Conservation (phyloP, 2,329 filamentous ascomycete genomes). For the Fusarium sp. region DNA sequence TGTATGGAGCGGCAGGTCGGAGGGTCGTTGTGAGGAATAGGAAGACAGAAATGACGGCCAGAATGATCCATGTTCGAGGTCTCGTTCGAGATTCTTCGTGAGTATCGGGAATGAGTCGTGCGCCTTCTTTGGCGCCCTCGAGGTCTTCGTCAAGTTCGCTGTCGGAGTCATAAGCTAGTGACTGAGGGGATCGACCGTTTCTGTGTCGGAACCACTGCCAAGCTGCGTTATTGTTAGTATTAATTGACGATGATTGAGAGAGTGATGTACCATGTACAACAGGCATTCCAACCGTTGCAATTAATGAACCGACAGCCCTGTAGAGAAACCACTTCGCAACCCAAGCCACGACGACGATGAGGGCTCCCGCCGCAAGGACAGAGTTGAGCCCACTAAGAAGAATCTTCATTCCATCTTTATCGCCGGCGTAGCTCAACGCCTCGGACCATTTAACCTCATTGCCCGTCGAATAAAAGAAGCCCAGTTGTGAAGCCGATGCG, state of each 20-base stretch:
- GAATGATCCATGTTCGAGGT: slow-evolving; percentile 17
- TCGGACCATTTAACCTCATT: slow-evolving; percentile 49
- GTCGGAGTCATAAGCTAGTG: slow-evolving; percentile 27
- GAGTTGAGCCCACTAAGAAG: slow-evolving; percentile 45
- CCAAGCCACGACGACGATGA: slow-evolving; percentile 41
- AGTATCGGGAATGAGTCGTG: slow-evolving; percentile 11
- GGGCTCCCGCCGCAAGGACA: slow-evolving; percentile 36
- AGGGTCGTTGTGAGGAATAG: slow-evolving; percentile 33
- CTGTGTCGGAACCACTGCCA: slow-evolving; percentile 28
- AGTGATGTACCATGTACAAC: slow-evolving; percentile 34
- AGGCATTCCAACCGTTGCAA: slow-evolving; percentile 33
- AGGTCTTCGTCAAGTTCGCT: slow-evolving; percentile 27
- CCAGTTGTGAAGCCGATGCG: slow-evolving; percentile 47
- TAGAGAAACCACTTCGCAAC: slow-evolving; percentile 41
- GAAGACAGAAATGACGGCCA: slow-evolving; percentile 2
- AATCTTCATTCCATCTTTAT: slow-evolving; percentile 47
- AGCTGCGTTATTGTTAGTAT: slow-evolving; percentile 17
- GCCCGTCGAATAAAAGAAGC: slow-evolving; percentile 48
- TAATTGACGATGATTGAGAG: neutral
- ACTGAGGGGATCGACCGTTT: slow-evolving; percentile 7
- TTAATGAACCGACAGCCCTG: slow-evolving; percentile 32
- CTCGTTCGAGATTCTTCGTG: slow-evolving; percentile 7
- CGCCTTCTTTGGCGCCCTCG: slow-evolving; percentile 28
- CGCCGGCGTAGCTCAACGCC: slow-evolving; percentile 43
- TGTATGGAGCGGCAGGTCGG: slow-evolving; percentile 46